Conservation (phyloP, 2,329 filamentous ascomycete species). For the Aspergillus transmontanensis region DNA sequence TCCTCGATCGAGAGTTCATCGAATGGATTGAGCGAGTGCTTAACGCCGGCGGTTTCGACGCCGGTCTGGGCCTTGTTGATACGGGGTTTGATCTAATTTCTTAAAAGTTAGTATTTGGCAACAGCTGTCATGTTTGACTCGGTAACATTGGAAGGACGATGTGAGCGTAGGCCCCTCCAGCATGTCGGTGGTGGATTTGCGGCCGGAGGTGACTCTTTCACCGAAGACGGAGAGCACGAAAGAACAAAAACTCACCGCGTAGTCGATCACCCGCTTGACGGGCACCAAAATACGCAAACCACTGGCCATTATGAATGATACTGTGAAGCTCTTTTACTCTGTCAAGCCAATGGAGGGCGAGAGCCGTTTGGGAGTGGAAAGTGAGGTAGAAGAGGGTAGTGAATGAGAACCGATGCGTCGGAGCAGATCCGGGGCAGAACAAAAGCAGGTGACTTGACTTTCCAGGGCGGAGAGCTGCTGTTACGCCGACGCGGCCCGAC, state of each 20-base stretch:
- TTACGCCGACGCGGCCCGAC: conserved; percentile 38
- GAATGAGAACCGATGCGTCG: conserved; percentile 25
- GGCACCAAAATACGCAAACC: conserved; percentile 74
- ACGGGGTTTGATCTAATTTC: conserved; percentile 64
- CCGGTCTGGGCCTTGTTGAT: conserved; percentile 76
- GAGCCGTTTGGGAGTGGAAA: conserved; percentile 3
- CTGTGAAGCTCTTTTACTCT: conserved; percentile 3
- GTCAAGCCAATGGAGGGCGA: conserved; percentile 15
- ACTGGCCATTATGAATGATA: conserved; percentile 44
- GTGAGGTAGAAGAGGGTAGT: conserved; percentile 8
- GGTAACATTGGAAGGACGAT: not conserved
- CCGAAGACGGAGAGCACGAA: conserved; percentile 23
- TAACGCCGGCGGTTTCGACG: conserved; percentile 89
- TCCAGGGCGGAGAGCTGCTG: conserved; percentile 29
- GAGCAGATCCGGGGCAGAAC: conserved; percentile 22
- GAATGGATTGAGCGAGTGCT: conserved; percentile 99
- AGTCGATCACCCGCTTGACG: conserved; percentile 84
- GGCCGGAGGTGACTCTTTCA: conserved; percentile 11
- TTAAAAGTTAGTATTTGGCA: not conserved
- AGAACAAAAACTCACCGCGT: conserved; percentile 63
- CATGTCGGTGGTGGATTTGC: not conserved
- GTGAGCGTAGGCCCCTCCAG: not conserved
- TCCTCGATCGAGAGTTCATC: conserved; percentile 98
- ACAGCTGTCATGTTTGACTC: not conserved
- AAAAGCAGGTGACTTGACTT: conserved; percentile 25